Conservation (phyloP, 306 rosid genomes). For the Quercus engelmannii region DNA sequence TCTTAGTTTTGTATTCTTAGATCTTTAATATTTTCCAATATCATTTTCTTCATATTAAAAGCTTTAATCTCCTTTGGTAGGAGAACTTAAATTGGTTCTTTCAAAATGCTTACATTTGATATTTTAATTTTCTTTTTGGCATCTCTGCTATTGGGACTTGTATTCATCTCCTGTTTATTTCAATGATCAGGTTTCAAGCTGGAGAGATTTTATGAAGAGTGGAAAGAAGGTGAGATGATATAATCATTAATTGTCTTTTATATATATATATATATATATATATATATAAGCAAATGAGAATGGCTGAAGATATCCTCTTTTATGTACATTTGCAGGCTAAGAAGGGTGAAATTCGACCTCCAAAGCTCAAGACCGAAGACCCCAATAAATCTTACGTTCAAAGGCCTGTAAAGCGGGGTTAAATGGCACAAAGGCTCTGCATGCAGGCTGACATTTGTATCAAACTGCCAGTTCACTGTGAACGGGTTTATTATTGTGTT, state of each 20-base stretch:
- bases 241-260: neutral
- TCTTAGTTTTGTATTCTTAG: neutral
- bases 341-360: constrained; percentile 95
- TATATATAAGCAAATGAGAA: neutral
- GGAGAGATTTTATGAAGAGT: constrained; percentile 98
- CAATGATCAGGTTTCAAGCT: constrained; percentile 85
- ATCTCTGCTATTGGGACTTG: neutral
- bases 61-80: neutral
- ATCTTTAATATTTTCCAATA: neutral
- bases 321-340: constrained; percentile 52
- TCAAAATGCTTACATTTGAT: neutral
- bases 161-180: neutral
- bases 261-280: neutral
- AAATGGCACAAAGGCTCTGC: constrained; percentile 23
- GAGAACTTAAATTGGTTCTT: neutral
- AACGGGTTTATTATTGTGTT: constrained; percentile 26
- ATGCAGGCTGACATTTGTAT: constrained; percentile 27
- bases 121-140: neutral
- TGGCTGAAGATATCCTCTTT: neutral
- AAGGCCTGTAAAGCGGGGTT: constrained; percentile 95
- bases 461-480: constrained; percentile 24
- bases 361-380: constrained; percentile 97
- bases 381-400: constrained; percentile 96
- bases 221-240: constrained; percentile 87
- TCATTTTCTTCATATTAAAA: neutral